Percentiles rank a stretch among this genome's conserved stretches.
phyloP scores from a whole-genome alignment of 495 filamentous ascomycete species.

The Trichoderma erinaceum region DNA sequence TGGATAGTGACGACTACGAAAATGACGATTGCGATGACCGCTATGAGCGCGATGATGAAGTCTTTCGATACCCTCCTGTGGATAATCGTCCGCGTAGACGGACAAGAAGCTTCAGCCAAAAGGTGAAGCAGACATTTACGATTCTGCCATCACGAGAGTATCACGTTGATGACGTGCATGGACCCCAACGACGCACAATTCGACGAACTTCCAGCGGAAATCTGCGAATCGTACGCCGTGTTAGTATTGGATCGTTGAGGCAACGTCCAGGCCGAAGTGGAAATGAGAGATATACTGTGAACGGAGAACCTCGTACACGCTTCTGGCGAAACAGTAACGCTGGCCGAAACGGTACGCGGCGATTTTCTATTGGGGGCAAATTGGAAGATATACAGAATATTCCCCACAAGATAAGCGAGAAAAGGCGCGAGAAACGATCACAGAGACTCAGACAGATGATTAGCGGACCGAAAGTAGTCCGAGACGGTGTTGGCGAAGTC shows the following conservation, averaged over 20 bases:
- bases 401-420: constrained; percentile 53
- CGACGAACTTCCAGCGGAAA: constrained; percentile 44
- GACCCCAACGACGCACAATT: constrained; percentile 42
- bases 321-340: constrained; percentile 20
- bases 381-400: constrained; percentile 44
- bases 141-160: constrained; percentile 40
- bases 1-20: constrained; percentile 41
- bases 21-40: constrained; percentile 25
- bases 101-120: constrained; percentile 45
- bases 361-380: constrained; percentile 28
- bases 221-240: constrained; percentile 43
- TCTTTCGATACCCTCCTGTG: constrained; percentile 34
- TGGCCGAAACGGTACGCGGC: constrained; percentile 2
- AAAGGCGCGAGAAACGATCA: constrained; percentile 57
- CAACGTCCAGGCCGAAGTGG: constrained; percentile 19
- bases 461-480: constrained; percentile 41
- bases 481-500: constrained; percentile 48
- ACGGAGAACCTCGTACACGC: constrained; percentile 21
- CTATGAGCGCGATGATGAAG: constrained; percentile 23
- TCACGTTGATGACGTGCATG: constrained; percentile 31
- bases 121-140: constrained; percentile 47
- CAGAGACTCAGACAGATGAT: constrained; percentile 65
- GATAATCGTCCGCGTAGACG: constrained; percentile 39
- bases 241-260: constrained; percentile 35
- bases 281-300: constrained; percentile 31